phyloP scores from a whole-genome alignment of 306 rosid genomes.

The Astragalus membranaceus region DNA sequence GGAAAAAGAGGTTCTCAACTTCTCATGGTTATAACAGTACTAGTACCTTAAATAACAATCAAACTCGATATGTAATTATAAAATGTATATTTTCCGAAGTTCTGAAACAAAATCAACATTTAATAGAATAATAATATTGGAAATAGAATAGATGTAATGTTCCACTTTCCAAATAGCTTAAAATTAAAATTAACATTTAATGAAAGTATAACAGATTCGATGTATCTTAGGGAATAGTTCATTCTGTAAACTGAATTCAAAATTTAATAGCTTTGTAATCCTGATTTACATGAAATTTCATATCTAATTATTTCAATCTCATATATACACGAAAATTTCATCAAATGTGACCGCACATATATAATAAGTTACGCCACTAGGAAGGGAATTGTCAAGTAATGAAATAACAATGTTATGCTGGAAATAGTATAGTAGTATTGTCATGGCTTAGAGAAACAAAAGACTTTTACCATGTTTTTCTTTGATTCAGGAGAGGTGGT shows the following conservation, averaged over 20 bases:
- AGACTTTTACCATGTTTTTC: conserved; percentile 61
- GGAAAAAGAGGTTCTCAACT: neutral
- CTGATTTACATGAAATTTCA: neutral
- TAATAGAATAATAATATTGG: neutral
- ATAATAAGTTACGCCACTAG: conserved; percentile 21
- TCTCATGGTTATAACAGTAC: neutral
- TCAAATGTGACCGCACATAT: conserved; percentile 20
- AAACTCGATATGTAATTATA: neutral
- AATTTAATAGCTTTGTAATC: neutral
- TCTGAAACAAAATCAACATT: conserved; percentile 16
- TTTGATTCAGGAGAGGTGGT: conserved; percentile 63
- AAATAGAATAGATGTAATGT: neutral
- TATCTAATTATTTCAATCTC: too few species aligned
- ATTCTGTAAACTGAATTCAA: neutral
- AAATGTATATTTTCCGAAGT: neutral
- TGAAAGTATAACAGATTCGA: neutral
- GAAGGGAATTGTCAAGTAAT: neutral
- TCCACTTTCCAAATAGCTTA: neutral
- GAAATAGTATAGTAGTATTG: neutral
- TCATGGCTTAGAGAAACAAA: neutral
- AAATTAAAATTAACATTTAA: neutral
- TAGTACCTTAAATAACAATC: neutral
- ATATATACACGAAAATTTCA: conserved; percentile 16
- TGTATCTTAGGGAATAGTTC: neutral
- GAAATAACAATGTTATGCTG: conserved; percentile 7